phyloP scores from a whole-genome alignment of 345 rosid genomes.

The Eucalyptus sideroxylon region DNA sequence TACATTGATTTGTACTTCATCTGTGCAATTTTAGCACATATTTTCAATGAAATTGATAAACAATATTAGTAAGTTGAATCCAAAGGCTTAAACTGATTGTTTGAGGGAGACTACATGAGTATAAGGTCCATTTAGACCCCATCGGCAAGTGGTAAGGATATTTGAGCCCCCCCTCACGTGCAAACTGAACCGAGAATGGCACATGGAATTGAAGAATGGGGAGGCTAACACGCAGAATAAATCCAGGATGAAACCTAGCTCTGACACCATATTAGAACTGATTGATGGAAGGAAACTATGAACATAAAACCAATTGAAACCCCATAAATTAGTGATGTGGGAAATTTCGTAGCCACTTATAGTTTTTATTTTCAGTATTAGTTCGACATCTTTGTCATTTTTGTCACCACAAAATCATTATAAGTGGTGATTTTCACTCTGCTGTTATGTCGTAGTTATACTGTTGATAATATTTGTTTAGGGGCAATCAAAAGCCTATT shows the following conservation, averaged over 20 bases:
- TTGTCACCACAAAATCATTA: neutral
- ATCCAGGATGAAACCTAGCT: neutral
- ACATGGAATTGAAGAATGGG: neutral
- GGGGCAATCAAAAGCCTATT: neutral
- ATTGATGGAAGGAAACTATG: neutral
- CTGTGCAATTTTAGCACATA: neutral
- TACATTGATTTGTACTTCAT: neutral
- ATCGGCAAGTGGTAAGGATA: neutral
- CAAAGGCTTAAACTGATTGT: neutral
- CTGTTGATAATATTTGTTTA: neutral
- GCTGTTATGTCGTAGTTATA: neutral
- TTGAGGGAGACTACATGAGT: neutral
- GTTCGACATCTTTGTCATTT: neutral
- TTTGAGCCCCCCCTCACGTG: neutral
- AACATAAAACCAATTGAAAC: neutral
- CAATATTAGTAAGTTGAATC: neutral
- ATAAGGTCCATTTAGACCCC: neutral
- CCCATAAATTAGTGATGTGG: neutral
- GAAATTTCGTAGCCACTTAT: neutral
- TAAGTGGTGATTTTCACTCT: neutral
- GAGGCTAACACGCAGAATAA: neutral
- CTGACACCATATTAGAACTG: neutral
- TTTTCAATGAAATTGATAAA: neutral
- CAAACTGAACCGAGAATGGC: neutral
- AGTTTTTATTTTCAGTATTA: neutral